A percentile compares a stretch with the other conserved stretches of the same genome.
These are phyloP conservation scores for Phytopythium litorale DNA, from an alignment of 352 stramenopile species.

Conservation along the genomic window DNA sequence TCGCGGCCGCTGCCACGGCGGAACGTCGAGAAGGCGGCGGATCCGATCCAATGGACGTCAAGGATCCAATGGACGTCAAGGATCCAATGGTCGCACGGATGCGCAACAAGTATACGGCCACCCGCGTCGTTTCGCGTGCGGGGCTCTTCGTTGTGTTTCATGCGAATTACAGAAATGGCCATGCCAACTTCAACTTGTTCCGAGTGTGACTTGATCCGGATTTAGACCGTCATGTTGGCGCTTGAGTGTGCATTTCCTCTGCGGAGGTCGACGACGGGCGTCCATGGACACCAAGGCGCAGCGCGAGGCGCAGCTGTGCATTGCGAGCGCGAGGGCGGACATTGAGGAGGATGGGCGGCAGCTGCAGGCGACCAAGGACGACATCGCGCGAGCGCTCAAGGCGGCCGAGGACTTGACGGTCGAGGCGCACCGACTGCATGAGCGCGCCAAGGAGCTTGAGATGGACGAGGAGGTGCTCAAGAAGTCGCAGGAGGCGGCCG, in stretches of 20 bases:
- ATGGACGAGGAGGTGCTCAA: slow-evolving; percentile 51
- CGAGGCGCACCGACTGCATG: slow-evolving; percentile 36
- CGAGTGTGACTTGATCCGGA: neutral
- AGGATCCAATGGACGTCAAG: neutral
- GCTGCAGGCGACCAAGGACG: slow-evolving; percentile 27
- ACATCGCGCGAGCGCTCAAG: slow-evolving; percentile 34
- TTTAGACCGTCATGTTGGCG: neutral
- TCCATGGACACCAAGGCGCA: slow-evolving; percentile 25
- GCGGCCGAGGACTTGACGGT: slow-evolving; percentile 49
- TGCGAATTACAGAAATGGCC: neutral
- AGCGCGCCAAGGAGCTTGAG: slow-evolving; percentile 59
- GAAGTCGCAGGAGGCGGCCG: slow-evolving; percentile 36
- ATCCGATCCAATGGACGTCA: neutral
- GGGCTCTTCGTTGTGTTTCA: neutral
- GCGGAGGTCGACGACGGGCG: neutral
- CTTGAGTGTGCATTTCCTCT: neutral
- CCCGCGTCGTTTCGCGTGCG: slow-evolving; percentile 2
- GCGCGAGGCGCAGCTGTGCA: slow-evolving; percentile 34
- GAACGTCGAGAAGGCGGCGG: neutral
- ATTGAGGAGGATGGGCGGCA: slow-evolving; percentile 24
- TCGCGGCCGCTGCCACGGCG: neutral
- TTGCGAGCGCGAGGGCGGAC: slow-evolving; percentile 36
- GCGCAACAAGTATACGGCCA: slow-evolving; percentile 6
- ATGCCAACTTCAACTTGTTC: neutral
- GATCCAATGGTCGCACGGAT: neutral